phyloP scores from a whole-genome alignment of 257 asterid species.

The Knoxia roxburghii region DNA sequence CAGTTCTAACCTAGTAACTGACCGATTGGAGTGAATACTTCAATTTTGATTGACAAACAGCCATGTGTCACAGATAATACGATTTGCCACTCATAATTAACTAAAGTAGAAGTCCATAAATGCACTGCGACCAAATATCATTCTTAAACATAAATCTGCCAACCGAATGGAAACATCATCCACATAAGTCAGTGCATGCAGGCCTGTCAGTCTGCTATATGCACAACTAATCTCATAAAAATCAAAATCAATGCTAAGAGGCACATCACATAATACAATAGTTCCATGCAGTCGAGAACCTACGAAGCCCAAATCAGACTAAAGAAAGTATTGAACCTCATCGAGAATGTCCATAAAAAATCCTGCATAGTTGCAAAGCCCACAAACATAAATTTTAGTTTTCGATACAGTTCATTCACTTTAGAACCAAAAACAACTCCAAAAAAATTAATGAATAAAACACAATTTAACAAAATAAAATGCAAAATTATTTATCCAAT shows the following conservation, averaged over 20 bases:
- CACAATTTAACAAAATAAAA: neutral
- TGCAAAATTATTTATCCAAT: neutral
- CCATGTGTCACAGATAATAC: neutral
- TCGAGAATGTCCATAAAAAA: neutral
- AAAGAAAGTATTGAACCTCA: too few species aligned
- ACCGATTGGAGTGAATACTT: neutral
- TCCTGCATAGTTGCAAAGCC: neutral
- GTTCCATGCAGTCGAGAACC: neutral
- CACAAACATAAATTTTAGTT: too few species aligned
- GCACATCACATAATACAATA: neutral
- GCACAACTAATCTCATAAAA: neutral
- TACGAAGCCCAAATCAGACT: neutral
- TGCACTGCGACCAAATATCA: neutral
- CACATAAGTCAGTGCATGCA: neutral
- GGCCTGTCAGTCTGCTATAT: too few species aligned
- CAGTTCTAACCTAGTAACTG: neutral
- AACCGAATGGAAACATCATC: neutral
- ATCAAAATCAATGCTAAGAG: neutral
- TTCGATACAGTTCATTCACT: too few species aligned
- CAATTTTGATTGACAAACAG: neutral
- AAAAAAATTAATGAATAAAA: neutral
- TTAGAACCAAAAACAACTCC: neutral
- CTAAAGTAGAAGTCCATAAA: too few species aligned
- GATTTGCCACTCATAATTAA: too few species aligned
- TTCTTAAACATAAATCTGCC: neutral